phyloP scores from a whole-genome alignment of 495 filamentous ascomycete species.

The Polyplosphaeria fusca region DNA sequence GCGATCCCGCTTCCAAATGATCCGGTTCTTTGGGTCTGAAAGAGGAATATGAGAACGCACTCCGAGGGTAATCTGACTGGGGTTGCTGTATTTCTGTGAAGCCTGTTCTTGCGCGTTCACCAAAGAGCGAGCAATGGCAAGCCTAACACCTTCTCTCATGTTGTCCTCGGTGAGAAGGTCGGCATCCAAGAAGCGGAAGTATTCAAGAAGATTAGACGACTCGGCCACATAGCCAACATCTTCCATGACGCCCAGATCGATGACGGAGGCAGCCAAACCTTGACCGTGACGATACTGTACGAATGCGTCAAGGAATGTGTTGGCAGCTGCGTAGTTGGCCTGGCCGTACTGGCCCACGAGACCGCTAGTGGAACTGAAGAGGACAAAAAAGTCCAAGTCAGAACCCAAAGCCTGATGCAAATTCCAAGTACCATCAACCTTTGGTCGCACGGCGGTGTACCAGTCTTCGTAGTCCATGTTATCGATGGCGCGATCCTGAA shows the following conservation, averaged over 20 bases:
- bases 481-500: background rate
- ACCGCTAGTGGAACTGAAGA: conserved; percentile 18
- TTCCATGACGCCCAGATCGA: conserved; percentile 27
- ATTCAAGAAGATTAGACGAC: background rate
- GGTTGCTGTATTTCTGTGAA: background rate
- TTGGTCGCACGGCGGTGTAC: background rate
- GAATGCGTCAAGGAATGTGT: conserved; percentile 29
- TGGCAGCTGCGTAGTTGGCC: conserved; percentile 31
- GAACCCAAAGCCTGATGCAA: conserved; percentile 5
- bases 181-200: background rate
- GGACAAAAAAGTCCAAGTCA: conserved; percentile 31
- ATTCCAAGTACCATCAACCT: conserved; percentile 20
- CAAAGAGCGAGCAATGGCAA: conserved; percentile 1
- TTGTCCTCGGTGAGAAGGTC: background rate
- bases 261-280: conserved; percentile 11
- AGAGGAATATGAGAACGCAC: background rate
- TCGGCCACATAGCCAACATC: conserved; percentile 19
- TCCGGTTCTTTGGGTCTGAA: background rate
- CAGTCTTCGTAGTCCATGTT: conserved; percentile 18
- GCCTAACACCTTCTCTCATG: background rate
- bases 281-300: conserved; percentile 5
- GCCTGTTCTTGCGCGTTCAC: background rate
- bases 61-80: background rate
- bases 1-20: background rate
- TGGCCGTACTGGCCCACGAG: conserved; percentile 14